Conservation (phyloP, 1,284 basidiomycete genomes). For the Malassezia japonica region DNA sequence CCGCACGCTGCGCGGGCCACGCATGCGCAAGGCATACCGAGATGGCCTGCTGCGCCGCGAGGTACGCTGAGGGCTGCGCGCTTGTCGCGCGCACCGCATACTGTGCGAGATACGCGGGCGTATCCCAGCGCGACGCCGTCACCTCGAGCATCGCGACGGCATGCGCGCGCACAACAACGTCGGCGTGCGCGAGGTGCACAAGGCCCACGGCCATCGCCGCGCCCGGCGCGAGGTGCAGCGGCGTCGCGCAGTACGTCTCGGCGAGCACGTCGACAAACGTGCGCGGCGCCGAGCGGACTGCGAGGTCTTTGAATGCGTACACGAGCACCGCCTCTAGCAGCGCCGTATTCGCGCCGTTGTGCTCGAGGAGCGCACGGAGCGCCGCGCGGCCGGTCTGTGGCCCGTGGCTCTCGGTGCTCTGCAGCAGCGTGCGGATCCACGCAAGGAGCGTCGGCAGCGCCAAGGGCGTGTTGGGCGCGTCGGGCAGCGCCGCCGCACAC, state of each 20-base stretch:
- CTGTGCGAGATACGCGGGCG: background rate
- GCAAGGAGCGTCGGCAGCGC: constrained; percentile 50
- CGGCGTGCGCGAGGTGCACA: constrained; percentile 72
- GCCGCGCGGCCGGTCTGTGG: constrained; percentile 57
- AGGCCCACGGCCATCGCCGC: constrained; percentile 46
- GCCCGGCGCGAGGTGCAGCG: constrained; percentile 57
- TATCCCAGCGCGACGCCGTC: background rate
- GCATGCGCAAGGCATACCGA: background rate
- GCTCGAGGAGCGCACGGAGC: constrained; percentile 61
- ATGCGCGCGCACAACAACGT: constrained; percentile 60
- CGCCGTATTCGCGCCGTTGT: constrained; percentile 57
- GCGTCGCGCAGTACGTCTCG: constrained; percentile 60
- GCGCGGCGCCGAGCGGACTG: constrained; percentile 49
- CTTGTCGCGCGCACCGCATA: constrained; percentile 57
- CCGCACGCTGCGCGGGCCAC: background rate
- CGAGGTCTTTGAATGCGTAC: constrained; percentile 60
- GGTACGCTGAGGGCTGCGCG: constrained; percentile 62
- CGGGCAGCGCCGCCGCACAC: constrained; percentile 34
- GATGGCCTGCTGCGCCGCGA: constrained; percentile 4
- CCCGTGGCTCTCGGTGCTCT: constrained; percentile 44
- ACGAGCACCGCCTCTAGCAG: constrained; percentile 64
- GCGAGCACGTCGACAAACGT: constrained; percentile 70
- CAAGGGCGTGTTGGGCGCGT: constrained; percentile 24
- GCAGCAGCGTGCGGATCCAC: constrained; percentile 52
- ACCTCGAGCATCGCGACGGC: constrained; percentile 63